Percentiles rank a stretch among this genome's conserved stretches.
Conservation (phyloP, 73 alveolate species). For the Paramecium caudatum region DNA sequence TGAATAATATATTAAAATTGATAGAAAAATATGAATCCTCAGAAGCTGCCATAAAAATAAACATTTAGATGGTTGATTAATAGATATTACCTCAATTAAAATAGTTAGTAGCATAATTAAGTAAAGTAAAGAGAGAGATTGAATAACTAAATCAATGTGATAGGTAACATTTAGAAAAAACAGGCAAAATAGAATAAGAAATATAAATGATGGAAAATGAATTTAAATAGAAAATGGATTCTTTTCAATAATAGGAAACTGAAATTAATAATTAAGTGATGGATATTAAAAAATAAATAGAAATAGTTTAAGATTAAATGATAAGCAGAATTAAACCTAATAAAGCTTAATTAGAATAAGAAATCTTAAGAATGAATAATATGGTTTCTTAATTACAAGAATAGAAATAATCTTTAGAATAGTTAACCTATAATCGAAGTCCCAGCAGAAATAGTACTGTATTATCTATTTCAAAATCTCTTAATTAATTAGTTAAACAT, state of each 20-base stretch:
- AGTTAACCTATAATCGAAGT: background rate
- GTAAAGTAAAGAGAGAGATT: conserved; percentile 49
- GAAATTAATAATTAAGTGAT: conserved; percentile 31
- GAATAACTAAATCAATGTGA: conserved; percentile 18
- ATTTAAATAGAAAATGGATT: conserved; percentile 27
- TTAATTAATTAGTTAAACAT: background rate
- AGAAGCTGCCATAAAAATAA: conserved; percentile 5
- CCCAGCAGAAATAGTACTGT: conserved; percentile 34
- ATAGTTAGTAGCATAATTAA: conserved; percentile 26
- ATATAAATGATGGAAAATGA: conserved; percentile 18
- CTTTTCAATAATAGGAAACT: conserved; percentile 6
- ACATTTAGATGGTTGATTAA: conserved; percentile 51
- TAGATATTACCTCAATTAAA: conserved; percentile 43
- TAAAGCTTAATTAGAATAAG: conserved; percentile 55
- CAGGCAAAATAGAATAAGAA: conserved; percentile 27
- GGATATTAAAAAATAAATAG: background rate
- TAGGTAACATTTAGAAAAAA: background rate
- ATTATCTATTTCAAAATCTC: conserved; percentile 3
- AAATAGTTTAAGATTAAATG: conserved; percentile 33
- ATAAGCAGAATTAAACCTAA: background rate
- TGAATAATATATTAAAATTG: background rate
- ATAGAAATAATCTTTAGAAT: conserved; percentile 26
- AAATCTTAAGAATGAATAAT: conserved; percentile 15
- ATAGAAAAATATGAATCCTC: conserved; percentile 33
- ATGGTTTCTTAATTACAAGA: conserved; percentile 10